Percentiles rank a stretch among this genome's conserved stretches.
These are phyloP conservation scores for Neospora caninum DNA, from an alignment of 169 alveolate genomes.

Conservation along the genomic window DNA sequence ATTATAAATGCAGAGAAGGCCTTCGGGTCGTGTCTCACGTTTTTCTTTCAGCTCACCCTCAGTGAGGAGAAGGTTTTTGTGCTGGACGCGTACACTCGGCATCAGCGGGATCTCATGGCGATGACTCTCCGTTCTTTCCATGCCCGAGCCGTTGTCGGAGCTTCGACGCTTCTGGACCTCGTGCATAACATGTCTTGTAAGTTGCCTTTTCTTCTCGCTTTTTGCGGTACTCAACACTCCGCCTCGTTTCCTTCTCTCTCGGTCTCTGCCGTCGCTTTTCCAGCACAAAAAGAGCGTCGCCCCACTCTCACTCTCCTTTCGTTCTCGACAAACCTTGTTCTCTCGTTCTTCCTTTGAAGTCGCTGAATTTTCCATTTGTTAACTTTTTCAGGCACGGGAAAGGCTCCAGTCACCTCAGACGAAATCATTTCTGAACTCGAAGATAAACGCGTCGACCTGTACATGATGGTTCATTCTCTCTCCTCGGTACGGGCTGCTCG, in stretches of 20 bases:
- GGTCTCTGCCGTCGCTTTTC: not conserved
- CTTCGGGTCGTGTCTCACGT: not conserved
- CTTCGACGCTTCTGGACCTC: constrained; percentile 2
- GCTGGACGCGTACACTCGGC: constrained; percentile 23
- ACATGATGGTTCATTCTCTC: constrained; percentile 29
- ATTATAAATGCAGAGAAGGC: no score
- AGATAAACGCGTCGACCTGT: constrained; percentile 18
- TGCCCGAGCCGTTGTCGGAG: constrained; percentile 5
- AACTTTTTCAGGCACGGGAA: not conserved
- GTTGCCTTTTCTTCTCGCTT: not conserved
- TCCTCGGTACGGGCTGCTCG: not conserved
- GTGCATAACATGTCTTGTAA: not conserved
- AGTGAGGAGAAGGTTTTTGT: not conserved
- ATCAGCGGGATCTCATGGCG: constrained; percentile 17
- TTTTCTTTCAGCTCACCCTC: not conserved
- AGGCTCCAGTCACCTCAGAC: not conserved
- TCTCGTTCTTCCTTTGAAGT: not conserved
- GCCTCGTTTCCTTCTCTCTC: not conserved
- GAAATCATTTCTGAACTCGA: constrained; percentile 28
- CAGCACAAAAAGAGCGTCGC: not conserved
- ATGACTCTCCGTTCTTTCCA: constrained; percentile 29
- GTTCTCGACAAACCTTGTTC: not conserved
- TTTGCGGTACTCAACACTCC: not conserved
- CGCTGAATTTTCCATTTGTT: not conserved
- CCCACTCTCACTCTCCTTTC: not conserved